Conservation (phyloP, 768 basidiomycete species). For the Leccinum pellstonianum region DNA sequence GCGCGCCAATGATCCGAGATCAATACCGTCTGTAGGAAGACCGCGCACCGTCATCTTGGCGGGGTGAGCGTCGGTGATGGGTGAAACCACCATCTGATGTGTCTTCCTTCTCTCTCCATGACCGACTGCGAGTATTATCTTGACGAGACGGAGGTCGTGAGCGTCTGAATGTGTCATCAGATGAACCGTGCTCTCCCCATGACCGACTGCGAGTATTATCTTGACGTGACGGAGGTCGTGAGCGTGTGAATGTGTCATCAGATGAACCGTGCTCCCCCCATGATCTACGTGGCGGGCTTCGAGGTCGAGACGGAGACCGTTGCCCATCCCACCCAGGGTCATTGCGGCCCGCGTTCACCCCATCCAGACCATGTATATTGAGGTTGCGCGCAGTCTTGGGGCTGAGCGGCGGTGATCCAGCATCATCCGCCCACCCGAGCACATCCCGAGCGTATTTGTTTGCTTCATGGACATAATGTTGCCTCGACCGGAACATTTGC, state of each 20-base stretch:
- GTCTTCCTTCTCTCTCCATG: constrained; percentile 1
- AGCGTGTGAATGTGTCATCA: constrained; percentile 1
- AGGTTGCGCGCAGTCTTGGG: constrained; percentile 51
- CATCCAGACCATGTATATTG: constrained; percentile 40
- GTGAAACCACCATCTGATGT: background rate
- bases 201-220: background rate
- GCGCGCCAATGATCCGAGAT: constrained; percentile 5
- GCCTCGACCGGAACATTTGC: constrained; percentile 38
- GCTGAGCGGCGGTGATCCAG: constrained; percentile 37
- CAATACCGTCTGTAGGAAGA: constrained; percentile 5
- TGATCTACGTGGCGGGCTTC: constrained; percentile 4
- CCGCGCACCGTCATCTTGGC: constrained; percentile 4
- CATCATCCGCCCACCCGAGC: constrained; percentile 39
- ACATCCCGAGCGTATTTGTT: constrained; percentile 37
- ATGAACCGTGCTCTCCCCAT: background rate
- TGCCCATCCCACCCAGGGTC: background rate
- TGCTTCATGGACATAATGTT: constrained; percentile 40
- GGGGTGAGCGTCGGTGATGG: constrained; percentile 1
- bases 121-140: background rate
- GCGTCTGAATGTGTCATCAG: background rate
- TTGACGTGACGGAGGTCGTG: constrained; percentile 6
- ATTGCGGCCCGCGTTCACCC: constrained; percentile 20
- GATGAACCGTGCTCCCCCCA: constrained; percentile 6
- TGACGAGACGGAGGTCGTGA: constrained; percentile 4
- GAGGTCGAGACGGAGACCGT: constrained; percentile 6